A percentile compares a stretch with the other conserved stretches of the same genome.
Evolutionary conservation across 2,329 filamentous ascomycete genomes (phyloP).

Genomic region (Colletotrichum cuscutae): DNA sequence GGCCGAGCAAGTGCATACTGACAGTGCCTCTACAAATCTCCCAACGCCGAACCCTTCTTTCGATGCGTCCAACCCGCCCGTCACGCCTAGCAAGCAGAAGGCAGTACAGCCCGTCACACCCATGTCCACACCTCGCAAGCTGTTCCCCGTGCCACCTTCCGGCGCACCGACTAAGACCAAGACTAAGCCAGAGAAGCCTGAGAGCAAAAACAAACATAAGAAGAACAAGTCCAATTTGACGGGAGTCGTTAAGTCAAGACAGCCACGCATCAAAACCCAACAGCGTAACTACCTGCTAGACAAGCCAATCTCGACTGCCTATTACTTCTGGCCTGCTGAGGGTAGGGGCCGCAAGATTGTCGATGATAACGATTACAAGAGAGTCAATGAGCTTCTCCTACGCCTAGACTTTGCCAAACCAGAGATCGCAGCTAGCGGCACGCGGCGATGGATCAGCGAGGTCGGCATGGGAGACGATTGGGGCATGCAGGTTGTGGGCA

Average conservation of each 20-base stretch:
- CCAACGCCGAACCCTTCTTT: conserved; percentile 45
- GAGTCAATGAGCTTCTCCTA: conserved; percentile 75
- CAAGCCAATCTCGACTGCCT: conserved; percentile 63
- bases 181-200: conserved; percentile 47
- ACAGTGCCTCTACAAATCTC: conserved; percentile 26
- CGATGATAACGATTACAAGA: conserved; percentile 72
- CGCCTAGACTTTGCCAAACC: conserved; percentile 78
- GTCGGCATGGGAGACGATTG: conserved; percentile 65
- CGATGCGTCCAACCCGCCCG: conserved; percentile 35
- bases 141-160: conserved; percentile 39
- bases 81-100: conserved; percentile 47
- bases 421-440: conserved; percentile 71
- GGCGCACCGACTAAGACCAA: conserved; percentile 45
- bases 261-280: conserved; percentile 72
- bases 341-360: conserved; percentile 74
- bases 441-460: conserved; percentile 76
- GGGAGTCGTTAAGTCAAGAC: conserved; percentile 71
- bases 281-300: conserved; percentile 61
- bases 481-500: conserved; percentile 62
- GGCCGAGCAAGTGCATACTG: conserved; percentile 17
- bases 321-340: conserved; percentile 73
- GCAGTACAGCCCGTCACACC: conserved; percentile 41
- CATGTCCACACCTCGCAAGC: conserved; percentile 46
- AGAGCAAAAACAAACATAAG: conserved; percentile 45
- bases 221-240: conserved; percentile 60